Evolutionary conservation across 805 yeast species (phyloP), one percentile per base, ranked within the genome.

Genomic region (Yamadazyma nakazawae): DNA sequence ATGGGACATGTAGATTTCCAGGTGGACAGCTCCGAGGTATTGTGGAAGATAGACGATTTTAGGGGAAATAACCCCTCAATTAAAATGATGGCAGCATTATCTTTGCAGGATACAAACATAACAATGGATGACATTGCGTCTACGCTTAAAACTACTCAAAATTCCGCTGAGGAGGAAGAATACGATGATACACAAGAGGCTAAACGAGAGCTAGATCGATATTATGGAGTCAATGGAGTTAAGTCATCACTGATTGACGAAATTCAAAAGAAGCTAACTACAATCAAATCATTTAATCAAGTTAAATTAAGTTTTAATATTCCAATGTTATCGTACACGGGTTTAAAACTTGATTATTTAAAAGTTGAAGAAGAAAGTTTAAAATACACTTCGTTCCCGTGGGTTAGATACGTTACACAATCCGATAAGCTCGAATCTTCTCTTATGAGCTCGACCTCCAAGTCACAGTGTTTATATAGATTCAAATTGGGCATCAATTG

Each of bases 1-100:
- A 54, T 75, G 30, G 97, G 97, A 0, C 74, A 75, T 34, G 94
- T 88, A 1, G 68, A 78, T 10, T 87, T 83, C 60, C 82, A 82
- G 48, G 75, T 94, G 6, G 92, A 89, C 52, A 74, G 79, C 37
- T 79, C 84, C 28, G 80, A 79, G 45, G 64, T 91, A 2, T 62
- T 84, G 1, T 91, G 97, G 97, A 76, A 76, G 37, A 74, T 90
- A 14, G 80, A 78, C 3, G 72, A 82, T 17, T 64, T 88, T 46
- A 80, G 79, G 16, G 96, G 96, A 2, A 80, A 77, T 42, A 64
- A 71, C 36, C 57, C 46, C 9, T 45, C 59, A 1, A 73, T 74
- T 31, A 66, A 77, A 18, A 79, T 85, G 86, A 76, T 74, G 64
- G 78, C 82, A 0, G 84, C 80, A 49, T 68, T 52, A n/a, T 12